These are phyloP conservation scores for Hapsidospora chrysogenum DNA, from an alignment of 495 filamentous ascomycete species.

Conservation along the genomic window DNA sequence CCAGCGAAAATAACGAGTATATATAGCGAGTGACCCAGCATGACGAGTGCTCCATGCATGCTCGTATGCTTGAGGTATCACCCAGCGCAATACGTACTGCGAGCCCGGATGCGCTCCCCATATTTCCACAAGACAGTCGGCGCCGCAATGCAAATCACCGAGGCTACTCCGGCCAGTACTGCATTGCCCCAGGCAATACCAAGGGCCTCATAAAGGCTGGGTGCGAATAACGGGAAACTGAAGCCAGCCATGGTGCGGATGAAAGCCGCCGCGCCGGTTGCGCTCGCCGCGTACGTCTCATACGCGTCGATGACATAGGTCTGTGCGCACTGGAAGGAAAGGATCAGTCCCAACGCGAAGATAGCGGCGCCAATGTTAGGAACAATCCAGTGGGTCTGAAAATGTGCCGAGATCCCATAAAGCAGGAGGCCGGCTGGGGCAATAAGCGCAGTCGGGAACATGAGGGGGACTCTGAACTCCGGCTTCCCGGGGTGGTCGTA, in stretches of 20 bases:
- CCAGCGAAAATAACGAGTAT: no score
- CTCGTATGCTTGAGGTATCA: no score
- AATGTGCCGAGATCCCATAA: constrained; percentile 57
- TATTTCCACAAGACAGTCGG: constrained; percentile 8
- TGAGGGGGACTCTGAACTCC: constrained; percentile 53
- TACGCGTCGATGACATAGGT: constrained; percentile 69
- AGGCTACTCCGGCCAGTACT: constrained; percentile 25
- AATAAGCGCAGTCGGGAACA: constrained; percentile 33
- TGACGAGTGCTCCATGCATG: no score
- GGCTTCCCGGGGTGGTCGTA: constrained; percentile 31
- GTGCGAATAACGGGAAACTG: constrained; percentile 62
- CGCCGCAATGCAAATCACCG: constrained; percentile 30
- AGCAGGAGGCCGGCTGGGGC: constrained; percentile 49
- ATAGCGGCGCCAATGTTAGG: constrained; percentile 53
- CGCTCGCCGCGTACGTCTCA: constrained; percentile 56
- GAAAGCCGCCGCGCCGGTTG: constrained; percentile 48
- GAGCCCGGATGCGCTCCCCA: neutral
- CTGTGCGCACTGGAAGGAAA: constrained; percentile 53
- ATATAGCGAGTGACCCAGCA: no score
- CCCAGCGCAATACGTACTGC: neutral
- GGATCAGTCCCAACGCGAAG: constrained; percentile 41
- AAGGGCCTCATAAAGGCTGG: constrained; percentile 39
- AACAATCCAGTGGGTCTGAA: constrained; percentile 47
- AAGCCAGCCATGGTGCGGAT: constrained; percentile 55
- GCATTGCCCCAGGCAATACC: constrained; percentile 40